Percentiles rank a stretch among this genome's conserved stretches.
These are phyloP conservation scores for Arachis monticola DNA, from an alignment of 331 rosid species.

Conservation along the genomic window DNA sequence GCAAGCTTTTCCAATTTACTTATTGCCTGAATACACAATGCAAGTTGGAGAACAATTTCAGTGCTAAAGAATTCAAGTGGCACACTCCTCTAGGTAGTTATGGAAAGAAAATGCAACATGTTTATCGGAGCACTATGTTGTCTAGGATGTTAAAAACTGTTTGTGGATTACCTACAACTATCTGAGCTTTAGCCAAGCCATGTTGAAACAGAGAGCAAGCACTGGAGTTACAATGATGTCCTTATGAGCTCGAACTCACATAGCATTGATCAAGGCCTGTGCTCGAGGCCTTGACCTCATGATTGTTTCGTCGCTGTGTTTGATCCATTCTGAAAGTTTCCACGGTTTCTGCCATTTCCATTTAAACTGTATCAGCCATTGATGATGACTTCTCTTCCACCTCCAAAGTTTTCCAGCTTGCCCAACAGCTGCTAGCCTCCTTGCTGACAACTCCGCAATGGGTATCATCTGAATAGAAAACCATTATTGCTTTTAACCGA, in stretches of 20 bases:
- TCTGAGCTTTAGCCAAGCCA: conserved; percentile 39
- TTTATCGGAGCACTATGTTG: conserved; percentile 19
- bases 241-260: conserved; percentile 38
- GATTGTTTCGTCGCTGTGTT: conserved; percentile 86
- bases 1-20: conserved; percentile 45
- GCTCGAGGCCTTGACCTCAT: conserved; percentile 70
- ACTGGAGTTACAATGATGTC: conserved; percentile 17
- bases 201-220: conserved; percentile 38
- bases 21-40: conserved; percentile 48
- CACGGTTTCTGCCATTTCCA: conserved; percentile 97
- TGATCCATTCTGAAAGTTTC: conserved; percentile 94
- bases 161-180: conserved; percentile 50
- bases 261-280: conserved; percentile 51
- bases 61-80: conserved; percentile 6
- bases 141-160: neutral
- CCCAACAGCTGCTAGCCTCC: conserved; percentile 71
- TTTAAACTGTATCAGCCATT: conserved; percentile 88
- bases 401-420: conserved; percentile 85
- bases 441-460: conserved; percentile 68
- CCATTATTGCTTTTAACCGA: conserved; percentile 35
- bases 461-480: conserved; percentile 69
- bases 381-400: conserved; percentile 96
- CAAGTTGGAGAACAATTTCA: conserved; percentile 37
- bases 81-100: neutral
- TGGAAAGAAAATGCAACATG: neutral